Evolutionary conservation across 2,329 filamentous ascomycete genomes (phyloP), one percentile per base, ranked within the genome.

Genomic region (Amesomyces nigricolor): DNA sequence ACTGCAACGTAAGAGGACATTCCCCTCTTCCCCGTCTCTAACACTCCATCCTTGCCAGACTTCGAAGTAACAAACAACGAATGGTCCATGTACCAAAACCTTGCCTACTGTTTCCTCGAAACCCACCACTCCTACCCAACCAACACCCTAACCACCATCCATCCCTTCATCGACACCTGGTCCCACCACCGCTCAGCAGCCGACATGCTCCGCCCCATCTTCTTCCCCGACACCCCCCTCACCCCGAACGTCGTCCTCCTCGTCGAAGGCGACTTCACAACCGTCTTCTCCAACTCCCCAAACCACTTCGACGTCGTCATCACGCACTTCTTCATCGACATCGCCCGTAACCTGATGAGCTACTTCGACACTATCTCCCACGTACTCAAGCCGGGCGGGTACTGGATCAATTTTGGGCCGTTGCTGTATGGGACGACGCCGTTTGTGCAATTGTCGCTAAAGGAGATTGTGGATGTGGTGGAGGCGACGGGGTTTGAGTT

Each of bases 301-400:
- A 48, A 58, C 0, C 62, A 61, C 4, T 82, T 72, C 63, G 79
- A 83, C 51, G 69, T 74, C 0, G 66, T 83, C 0, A 65, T 81
- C 0, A 82, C 80, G 0, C 74, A 81, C 43, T 83, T 82, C 67
- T 83, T 83, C 66, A 82, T 83, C 59, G 80, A 83, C 62, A 83
- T 80, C 0, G 80, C 80, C 0, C 73, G 78, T 0, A 83, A 83
- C 52, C 64, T 82, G 1, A 71, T 81, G 64, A 67, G 63, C 0
- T 83, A 83, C 57, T 69, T 83, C 5, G 78, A 82, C 37, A 80
- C 74, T 0, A 82, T 82, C 43, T 70, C 76, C 48, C 65, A 64
- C 0, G 61, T 79, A 0, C 69, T 83, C 2, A 72, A 68, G 43
- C 63, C 66, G 0, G 78, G 78, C 0, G 80, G 79, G 0, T 64